Percentiles rank a stretch among this genome's conserved stretches.
Evolutionary conservation across 1,284 basidiomycete genomes (phyloP).

Genomic region (Athelia psychrophila): DNA sequence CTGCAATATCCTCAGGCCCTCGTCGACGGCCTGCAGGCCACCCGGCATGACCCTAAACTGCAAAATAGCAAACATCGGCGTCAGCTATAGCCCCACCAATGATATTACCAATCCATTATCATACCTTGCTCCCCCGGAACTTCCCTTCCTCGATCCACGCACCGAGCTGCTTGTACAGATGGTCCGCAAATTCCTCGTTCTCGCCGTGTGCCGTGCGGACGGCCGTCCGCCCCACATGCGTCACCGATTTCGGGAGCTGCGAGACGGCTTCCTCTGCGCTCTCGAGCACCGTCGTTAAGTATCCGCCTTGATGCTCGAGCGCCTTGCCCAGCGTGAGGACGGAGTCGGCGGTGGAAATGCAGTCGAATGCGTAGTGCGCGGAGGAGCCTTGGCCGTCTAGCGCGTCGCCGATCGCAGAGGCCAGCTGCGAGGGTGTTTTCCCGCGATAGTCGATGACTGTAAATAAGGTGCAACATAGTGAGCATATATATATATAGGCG

Average conservation of each 20-base stretch:
- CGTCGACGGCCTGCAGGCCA: conserved; percentile 23
- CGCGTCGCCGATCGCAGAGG: neutral
- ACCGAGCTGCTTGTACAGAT: no score
- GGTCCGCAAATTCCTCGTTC: neutral
- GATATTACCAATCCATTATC: no score
- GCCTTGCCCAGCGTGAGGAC: neutral
- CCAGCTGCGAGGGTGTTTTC: conserved; percentile 6
- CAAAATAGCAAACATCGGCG: no score
- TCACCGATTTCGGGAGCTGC: no score
- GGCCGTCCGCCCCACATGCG: neutral
- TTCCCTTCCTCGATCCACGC: no score
- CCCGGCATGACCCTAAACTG: conserved; percentile 14
- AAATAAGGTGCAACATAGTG: no score
- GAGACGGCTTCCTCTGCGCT: neutral
- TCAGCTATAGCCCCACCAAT: no score
- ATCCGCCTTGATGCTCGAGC: neutral
- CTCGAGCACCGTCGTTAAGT: neutral
- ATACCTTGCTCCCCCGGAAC: no score
- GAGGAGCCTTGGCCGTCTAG: neutral
- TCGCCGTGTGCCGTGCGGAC: neutral
- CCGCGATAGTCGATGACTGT: conserved; percentile 23
- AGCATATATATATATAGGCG: no score
- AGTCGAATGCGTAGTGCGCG: neutral
- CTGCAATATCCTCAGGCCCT: conserved; percentile 21
- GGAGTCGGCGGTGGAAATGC: neutral